Evolutionary conservation across 2,329 filamentous ascomycete species (phyloP).

Genomic region (Tolypocladium ovalisporum): DNA sequence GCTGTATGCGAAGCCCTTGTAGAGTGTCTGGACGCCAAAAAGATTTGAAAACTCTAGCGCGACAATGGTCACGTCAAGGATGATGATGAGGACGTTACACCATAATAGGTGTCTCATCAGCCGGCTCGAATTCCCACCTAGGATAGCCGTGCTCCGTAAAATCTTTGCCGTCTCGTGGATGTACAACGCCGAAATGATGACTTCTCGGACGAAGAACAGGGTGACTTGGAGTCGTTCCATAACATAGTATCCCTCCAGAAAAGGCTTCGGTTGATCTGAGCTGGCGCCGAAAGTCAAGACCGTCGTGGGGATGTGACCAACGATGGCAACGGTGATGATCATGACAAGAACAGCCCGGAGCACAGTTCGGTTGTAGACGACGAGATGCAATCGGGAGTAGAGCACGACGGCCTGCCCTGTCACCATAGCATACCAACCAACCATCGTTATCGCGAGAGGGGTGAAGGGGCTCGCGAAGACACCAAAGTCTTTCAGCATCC

Average conservation of each 20-base stretch:
- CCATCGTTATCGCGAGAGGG: slow-evolving; percentile 18
- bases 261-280: not conserved
- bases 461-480: not conserved
- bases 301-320: not conserved
- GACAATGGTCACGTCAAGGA: not conserved
- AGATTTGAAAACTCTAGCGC: slow-evolving; percentile 23
- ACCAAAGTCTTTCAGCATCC: not conserved
- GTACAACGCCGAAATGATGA: not conserved
- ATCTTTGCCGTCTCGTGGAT: not conserved
- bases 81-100: not conserved
- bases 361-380: not conserved
- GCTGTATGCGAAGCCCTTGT: slow-evolving; percentile 18
- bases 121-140: not conserved
- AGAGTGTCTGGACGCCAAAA: slow-evolving; percentile 12
- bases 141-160: not conserved
- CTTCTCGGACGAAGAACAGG: not conserved
- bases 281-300: not conserved
- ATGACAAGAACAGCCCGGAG: slow-evolving; percentile 12
- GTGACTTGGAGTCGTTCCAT: not conserved
- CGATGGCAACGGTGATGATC: not conserved
- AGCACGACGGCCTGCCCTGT: not conserved
- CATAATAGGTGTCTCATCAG: not conserved
- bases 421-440: not conserved
- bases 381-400: not conserved
- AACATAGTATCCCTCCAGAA: not conserved